Evolutionary conservation across 768 basidiomycete species (phyloP).

Genomic region (Neoboletus brunneissimus): DNA sequence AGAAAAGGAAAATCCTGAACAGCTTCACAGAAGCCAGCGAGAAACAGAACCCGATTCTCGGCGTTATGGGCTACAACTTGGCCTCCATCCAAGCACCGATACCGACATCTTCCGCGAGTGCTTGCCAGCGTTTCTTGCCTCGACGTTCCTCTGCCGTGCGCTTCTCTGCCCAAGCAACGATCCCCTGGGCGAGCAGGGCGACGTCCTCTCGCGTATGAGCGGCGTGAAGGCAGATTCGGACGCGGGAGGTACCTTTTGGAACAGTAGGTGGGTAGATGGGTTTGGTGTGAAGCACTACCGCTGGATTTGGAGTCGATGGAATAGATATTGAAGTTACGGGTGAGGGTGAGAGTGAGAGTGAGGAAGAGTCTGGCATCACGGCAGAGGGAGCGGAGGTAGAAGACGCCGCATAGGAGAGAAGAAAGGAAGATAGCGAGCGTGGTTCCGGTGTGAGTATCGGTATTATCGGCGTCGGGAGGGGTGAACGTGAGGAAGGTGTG

Average conservation of each 20-base stretch:
- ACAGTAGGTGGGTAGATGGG: constrained; percentile 89
- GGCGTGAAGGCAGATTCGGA: constrained; percentile 86
- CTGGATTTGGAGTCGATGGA: constrained; percentile 3
- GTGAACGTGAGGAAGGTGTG: neutral
- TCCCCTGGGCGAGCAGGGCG: constrained; percentile 49
- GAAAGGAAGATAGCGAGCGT: constrained; percentile 69
- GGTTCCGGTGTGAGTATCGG: constrained; percentile 79
- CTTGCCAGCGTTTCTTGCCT: constrained; percentile 7
- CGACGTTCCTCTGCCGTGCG: constrained; percentile 8
- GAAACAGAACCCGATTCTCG: neutral
- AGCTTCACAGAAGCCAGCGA: too few species aligned
- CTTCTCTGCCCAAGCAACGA: constrained; percentile 39
- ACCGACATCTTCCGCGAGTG: constrained; percentile 15
- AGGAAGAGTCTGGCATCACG: neutral
- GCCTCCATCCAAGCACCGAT: constrained; percentile 30
- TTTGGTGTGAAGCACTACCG: constrained; percentile 57
- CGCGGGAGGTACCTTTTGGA: constrained; percentile 78
- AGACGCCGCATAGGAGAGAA: constrained; percentile 31
- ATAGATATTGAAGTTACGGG: neutral
- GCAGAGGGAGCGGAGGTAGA: neutral
- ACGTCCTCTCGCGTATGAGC: constrained; percentile 67
- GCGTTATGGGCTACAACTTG: constrained; percentile 15
- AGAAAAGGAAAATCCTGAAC: neutral
- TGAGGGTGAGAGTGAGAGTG: neutral
- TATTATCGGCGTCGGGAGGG: constrained; percentile 68